Conservation (phyloP, 306 rosid species). For the Inga oerstediana region DNA sequence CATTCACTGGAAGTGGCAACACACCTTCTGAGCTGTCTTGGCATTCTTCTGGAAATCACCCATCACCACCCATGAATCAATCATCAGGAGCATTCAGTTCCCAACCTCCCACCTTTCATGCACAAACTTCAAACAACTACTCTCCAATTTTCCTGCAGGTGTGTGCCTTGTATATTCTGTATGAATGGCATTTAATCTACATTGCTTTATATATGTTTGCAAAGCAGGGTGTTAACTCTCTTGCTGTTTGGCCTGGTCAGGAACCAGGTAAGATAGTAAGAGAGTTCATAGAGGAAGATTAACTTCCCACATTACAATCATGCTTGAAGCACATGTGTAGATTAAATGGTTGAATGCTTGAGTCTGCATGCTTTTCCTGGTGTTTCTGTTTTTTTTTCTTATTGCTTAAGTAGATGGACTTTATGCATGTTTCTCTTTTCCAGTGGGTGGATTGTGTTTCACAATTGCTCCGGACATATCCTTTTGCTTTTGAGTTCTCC, state of each 20-base stretch:
- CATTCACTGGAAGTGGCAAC: conserved; percentile 57
- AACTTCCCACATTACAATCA: neutral
- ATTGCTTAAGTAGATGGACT: conserved; percentile 20
- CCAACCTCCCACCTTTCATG: conserved; percentile 66
- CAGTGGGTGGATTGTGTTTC: conserved; percentile 99
- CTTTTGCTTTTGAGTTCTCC: conserved; percentile 93
- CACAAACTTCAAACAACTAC: conserved; percentile 67
- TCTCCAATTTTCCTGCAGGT: conserved; percentile 99
- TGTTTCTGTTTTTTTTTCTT: neutral
- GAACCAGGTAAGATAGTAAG: neutral
- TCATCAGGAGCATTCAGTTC: conserved; percentile 65
- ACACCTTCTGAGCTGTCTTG: conserved; percentile 68
- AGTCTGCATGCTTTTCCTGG: neutral
- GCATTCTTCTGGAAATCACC: conserved; percentile 64
- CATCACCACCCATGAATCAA: conserved; percentile 77
- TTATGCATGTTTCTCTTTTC: conserved; percentile 33
- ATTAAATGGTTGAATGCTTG: neutral
- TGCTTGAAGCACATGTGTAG: neutral
- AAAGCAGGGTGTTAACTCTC: neutral
- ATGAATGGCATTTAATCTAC: neutral
- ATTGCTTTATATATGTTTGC: neutral
- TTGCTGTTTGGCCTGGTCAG: neutral
- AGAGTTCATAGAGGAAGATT: too few species aligned
- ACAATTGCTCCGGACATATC: conserved; percentile 92
- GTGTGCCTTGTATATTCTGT: conserved; percentile 33